phyloP scores from a whole-genome alignment of 106 monocot species.

The Dendrobium chrysotoxum region DNA sequence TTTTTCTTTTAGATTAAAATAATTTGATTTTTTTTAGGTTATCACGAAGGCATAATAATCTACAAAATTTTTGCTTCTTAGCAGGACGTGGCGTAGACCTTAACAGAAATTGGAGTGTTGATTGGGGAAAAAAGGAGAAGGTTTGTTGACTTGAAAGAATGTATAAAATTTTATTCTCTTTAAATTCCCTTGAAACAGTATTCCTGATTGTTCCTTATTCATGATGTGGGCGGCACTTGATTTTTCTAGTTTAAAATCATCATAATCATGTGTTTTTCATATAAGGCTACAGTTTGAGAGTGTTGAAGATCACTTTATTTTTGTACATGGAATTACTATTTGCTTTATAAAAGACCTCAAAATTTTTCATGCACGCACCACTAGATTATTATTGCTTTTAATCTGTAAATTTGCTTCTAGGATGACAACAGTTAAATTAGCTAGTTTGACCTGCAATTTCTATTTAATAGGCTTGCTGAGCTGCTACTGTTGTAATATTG shows the following conservation, averaged over 20 bases:
- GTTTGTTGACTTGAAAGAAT: constrained; percentile 23
- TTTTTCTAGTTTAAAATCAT: not conserved
- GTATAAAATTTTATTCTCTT: not conserved
- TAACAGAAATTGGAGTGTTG: constrained; percentile 97
- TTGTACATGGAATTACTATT: not conserved
- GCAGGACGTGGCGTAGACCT: constrained; percentile 98
- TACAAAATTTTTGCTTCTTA: constrained; percentile 3
- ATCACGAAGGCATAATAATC: not conserved
- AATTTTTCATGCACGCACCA: not conserved
- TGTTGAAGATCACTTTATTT: not conserved
- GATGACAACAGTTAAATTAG: not conserved
- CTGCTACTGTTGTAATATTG: not conserved
- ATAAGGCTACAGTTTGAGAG: not conserved
- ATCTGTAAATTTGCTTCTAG: too few species aligned
- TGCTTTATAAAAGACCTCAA: not conserved
- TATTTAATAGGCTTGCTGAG: not conserved
- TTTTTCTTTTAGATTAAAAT: not conserved
- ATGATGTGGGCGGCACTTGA: not conserved
- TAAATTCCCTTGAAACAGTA: not conserved
- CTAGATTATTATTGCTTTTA: not conserved
- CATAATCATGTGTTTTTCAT: not conserved
- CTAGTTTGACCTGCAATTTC: not conserved
- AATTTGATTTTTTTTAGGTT: not conserved
- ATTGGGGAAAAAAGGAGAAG: constrained; percentile 99
- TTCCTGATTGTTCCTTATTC: not conserved